A percentile compares a stretch with the other conserved stretches of the same genome.
Conservation (phyloP, 192 early-diverging fungal species). For the Powellomyces hirtus region DNA sequence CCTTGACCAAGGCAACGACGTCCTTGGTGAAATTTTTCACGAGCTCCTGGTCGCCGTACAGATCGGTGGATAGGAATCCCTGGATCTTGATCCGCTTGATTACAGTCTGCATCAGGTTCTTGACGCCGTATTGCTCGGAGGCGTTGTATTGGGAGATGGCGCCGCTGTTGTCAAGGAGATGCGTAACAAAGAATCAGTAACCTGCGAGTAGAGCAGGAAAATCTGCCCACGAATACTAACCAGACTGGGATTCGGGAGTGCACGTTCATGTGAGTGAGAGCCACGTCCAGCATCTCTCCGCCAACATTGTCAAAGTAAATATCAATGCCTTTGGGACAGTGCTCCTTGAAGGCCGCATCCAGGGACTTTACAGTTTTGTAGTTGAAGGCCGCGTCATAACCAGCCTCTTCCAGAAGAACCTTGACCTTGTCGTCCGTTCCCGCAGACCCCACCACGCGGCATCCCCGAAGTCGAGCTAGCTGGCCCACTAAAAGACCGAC, state of each 20-base stretch:
- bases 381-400: constrained; percentile 87
- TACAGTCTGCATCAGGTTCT: constrained; percentile 51
- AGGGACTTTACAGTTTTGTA: constrained; percentile 75
- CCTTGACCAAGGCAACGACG: constrained; percentile 53
- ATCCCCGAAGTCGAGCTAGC: constrained; percentile 56
- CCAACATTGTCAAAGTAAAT: constrained; percentile 51
- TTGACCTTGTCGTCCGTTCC: constrained; percentile 82
- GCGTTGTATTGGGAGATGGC: constrained; percentile 72
- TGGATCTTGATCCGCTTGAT: constrained; percentile 61
- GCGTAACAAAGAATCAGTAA: not conserved
- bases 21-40: constrained; percentile 41
- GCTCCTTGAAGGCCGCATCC: constrained; percentile 50
- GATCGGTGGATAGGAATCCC: constrained; percentile 65
- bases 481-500: too few relatives aligned
- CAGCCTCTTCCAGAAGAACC: constrained; percentile 61
- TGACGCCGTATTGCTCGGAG: constrained; percentile 46
- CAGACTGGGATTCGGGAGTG: constrained; percentile 69
- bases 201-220: constrained; percentile 13
- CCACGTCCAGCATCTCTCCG: constrained; percentile 76
- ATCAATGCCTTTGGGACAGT: constrained; percentile 79
- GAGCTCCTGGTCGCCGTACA: constrained; percentile 51
- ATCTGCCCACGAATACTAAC: not conserved
- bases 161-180: constrained; percentile 43
- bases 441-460: constrained; percentile 80
- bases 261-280: constrained; percentile 60